Conservation (phyloP, 2,329 filamentous ascomycete genomes). For the Chrysoporthe austroafricana region DNA sequence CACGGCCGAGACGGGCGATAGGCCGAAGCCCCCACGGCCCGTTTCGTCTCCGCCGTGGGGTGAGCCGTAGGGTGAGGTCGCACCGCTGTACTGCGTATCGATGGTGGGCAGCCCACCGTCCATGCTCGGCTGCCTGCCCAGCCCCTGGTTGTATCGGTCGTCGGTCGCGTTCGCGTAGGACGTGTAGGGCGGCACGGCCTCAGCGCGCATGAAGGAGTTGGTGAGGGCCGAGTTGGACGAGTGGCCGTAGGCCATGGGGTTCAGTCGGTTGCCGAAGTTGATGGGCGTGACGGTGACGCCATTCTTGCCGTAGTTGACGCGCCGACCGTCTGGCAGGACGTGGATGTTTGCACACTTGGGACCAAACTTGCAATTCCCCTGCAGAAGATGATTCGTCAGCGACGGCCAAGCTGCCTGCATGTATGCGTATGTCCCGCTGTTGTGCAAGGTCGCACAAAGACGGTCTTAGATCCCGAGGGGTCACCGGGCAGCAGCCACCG, state of each 20-base stretch:
- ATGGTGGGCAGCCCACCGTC: slow-evolving; percentile 62
- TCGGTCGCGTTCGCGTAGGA: slow-evolving; percentile 53
- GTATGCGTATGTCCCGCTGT: slow-evolving; percentile 11
- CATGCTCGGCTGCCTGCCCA: slow-evolving; percentile 55
- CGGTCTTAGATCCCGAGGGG: not conserved
- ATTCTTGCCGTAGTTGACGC: slow-evolving; percentile 80
- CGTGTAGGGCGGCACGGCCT: slow-evolving; percentile 53
- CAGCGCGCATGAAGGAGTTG: slow-evolving; percentile 70
- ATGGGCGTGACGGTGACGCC: slow-evolving; percentile 65
- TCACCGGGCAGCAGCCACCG: not conserved
- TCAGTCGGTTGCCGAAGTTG: slow-evolving; percentile 69
- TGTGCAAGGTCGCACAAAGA: slow-evolving; percentile 25
- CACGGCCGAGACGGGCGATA: slow-evolving; percentile 73
- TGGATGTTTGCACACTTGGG: slow-evolving; percentile 97
- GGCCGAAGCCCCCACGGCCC: slow-evolving; percentile 66
- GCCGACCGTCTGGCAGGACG: slow-evolving; percentile 88
- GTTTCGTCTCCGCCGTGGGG: slow-evolving; percentile 72
- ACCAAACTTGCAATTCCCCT: slow-evolving; percentile 99
- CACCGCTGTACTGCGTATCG: slow-evolving; percentile 61
- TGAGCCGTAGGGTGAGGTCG: slow-evolving; percentile 74
- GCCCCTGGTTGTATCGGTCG: slow-evolving; percentile 45
- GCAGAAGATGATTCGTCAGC: slow-evolving; percentile 12
- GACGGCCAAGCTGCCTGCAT: not conserved
- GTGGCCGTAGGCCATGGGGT: slow-evolving; percentile 66
- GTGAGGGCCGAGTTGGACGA: slow-evolving; percentile 73